Evolutionary conservation across 371 early-diverging fungal species (phyloP).

Genomic region (Lichtheimia corymbifera): DNA sequence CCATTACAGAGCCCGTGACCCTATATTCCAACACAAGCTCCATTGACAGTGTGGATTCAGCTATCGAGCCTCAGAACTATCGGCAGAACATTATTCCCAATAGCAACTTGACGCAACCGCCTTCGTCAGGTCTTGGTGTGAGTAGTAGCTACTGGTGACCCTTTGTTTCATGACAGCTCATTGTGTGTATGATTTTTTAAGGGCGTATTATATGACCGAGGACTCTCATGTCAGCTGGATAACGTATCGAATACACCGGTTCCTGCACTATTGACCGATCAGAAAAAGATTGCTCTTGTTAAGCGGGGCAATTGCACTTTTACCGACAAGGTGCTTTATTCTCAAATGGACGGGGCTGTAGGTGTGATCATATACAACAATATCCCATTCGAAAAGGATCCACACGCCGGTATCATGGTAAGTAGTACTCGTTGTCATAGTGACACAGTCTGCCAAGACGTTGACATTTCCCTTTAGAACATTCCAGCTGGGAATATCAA

Average conservation of each 20-base stretch:
- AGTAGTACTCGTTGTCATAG: neutral
- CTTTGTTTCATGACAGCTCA: too few species aligned
- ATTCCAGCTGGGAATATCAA: conserved; percentile 31
- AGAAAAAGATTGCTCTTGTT: conserved; percentile 44
- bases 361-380: conserved; percentile 45
- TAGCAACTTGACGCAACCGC: conserved; percentile 34
- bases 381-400: conserved; percentile 37
- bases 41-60: conserved; percentile 17
- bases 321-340: conserved; percentile 34
- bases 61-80: conserved; percentile 23
- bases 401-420: conserved; percentile 29
- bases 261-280: conserved; percentile 20
- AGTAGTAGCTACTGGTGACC: too few species aligned
- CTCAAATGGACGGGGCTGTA: conserved; percentile 36
- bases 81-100: conserved; percentile 37
- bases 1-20: conserved; percentile 26
- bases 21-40: conserved; percentile 38
- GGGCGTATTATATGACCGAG: conserved; percentile 50
- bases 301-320: conserved; percentile 39
- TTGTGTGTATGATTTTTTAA: conserved; percentile 4
- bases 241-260: conserved; percentile 15
- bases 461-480: conserved; percentile 22
- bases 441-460: neutral
- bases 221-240: conserved; percentile 35
- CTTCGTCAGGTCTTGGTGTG: conserved; percentile 24